These are phyloP conservation scores for Pseudomonodictys pantanalensis DNA, from an alignment of 495 filamentous ascomycete species.

Conservation along the genomic window DNA sequence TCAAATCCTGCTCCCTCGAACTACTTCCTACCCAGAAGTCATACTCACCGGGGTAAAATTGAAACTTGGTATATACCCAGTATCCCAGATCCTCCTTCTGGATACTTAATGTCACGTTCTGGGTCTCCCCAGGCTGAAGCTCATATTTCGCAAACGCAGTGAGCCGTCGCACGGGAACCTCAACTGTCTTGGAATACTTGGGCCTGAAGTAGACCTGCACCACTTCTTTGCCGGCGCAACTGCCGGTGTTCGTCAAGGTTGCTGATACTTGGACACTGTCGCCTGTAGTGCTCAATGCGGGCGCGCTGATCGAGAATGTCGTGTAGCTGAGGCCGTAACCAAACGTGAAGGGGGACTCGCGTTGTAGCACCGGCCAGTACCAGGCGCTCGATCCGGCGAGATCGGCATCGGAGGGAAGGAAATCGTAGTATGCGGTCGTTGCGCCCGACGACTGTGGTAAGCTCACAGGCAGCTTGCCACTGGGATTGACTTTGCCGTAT, in stretches of 20 bases:
- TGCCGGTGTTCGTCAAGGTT: not conserved
- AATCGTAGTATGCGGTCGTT: not conserved
- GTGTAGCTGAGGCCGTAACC: conserved; percentile 12
- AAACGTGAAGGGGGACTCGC: not conserved
- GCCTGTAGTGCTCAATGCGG: not conserved
- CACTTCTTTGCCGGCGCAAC: conserved; percentile 1
- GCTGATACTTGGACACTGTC: not conserved
- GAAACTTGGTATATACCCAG: not conserved
- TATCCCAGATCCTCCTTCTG: not conserved
- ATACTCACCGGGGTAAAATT: not conserved
- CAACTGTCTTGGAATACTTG: not conserved
- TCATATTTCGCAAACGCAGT: not conserved
- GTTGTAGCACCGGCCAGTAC: not conserved
- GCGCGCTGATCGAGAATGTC: not conserved
- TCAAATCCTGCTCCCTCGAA: not conserved
- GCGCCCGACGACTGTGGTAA: conserved; percentile 41
- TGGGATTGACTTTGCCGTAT: conserved; percentile 54
- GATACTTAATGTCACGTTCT: not conserved
- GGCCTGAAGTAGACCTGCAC: conserved; percentile 6
- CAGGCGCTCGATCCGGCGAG: not conserved
- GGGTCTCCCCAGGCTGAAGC: not conserved
- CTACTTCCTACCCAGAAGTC: not conserved
- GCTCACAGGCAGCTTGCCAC: conserved; percentile 54
- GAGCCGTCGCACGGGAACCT: not conserved
- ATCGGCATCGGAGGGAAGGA: not conserved